A percentile compares a stretch with the other conserved stretches of the same genome.
phyloP scores from a whole-genome alignment of 345 rosid species.

The Dipteronia sinensis region DNA sequence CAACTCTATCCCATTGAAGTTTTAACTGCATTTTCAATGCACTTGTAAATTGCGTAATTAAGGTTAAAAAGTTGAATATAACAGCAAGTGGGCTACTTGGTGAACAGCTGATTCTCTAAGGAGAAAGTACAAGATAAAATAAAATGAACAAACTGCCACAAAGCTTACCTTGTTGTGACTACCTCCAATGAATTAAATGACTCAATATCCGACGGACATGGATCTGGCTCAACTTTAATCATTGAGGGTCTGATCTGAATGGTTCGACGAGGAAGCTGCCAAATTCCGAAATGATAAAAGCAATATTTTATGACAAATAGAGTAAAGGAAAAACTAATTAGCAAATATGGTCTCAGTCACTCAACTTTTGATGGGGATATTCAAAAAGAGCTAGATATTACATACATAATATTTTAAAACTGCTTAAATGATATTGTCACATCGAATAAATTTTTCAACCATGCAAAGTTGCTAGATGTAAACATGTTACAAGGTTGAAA shows the following conservation, averaged over 20 bases:
- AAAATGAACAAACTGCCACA: slow-evolving; percentile 2
- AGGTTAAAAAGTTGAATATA: no score
- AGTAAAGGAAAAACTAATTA: not conserved
- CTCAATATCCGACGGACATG: slow-evolving; percentile 19
- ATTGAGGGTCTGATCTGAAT: slow-evolving; percentile 64
- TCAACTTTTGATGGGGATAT: not conserved
- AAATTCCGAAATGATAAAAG: slow-evolving; percentile 13
- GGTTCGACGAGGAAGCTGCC: slow-evolving; percentile 50
- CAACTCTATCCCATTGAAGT: not conserved
- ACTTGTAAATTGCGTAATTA: not conserved
- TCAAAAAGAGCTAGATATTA: not conserved
- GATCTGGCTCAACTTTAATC: slow-evolving; percentile 63
- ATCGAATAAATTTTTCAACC: not conserved
- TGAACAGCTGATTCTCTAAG: not conserved
- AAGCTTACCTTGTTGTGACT: slow-evolving; percentile 61
- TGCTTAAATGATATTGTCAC: not conserved
- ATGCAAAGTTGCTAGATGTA: not conserved
- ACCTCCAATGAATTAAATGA: slow-evolving; percentile 61
- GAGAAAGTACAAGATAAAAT: not conserved
- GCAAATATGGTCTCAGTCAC: not conserved
- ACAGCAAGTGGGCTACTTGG: not conserved
- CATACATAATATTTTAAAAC: not conserved
- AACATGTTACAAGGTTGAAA: not conserved
- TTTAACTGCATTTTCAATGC: not conserved
- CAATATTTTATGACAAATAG: not conserved